Evolutionary conservation across 2,329 filamentous ascomycete genomes (phyloP), one percentile per base, ranked within the genome.

Genomic region (Lachnellula hyalina): DNA sequence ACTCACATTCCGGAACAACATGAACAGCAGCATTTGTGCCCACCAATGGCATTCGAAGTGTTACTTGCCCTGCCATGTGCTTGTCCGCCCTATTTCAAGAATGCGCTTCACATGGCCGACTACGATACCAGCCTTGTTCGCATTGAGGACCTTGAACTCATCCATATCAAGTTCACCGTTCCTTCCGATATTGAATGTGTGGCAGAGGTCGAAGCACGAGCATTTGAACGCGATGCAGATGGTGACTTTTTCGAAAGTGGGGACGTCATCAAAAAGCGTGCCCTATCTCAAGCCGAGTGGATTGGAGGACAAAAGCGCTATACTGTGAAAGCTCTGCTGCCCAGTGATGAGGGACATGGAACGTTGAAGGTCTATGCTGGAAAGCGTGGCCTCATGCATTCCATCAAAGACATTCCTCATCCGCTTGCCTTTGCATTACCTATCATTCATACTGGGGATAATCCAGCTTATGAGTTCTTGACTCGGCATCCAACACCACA

Each of bases 331-430:
- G 94, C 90, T 1, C 75, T 97, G 15, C 77, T 99, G 0, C 93
- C 95, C 1, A 89, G 90, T 25, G 93, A 97, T 63, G 93, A 96
- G 72, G 92, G 92, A 12, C 86, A 89, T 42, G 94, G 90, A 42
- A 82, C 87, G 12, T 75, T 99, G 55, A 96, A 95, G 71, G 77
- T 99, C 36, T 99, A 96, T 71, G 93, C 92, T 12, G 94, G 95
- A 57, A 94, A 92, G 71, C 85, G 92, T 59, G 95, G 95, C 0
- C 78, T 99, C 52, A 97, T 97, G 92, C 94, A 97, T 73, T 95
- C 89, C 60, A 93, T 94, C 76, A 94, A 94, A 71, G 90, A 96
- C 69, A 96, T 96, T 53, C 92, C 94, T 7, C 93, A 99, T 68
- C 86, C 92, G 2, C 75, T 99, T 52, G 92, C 93, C 0, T 86